phyloP scores from a whole-genome alignment of 768 basidiomycete genomes.

The Mycena vulgaris region DNA sequence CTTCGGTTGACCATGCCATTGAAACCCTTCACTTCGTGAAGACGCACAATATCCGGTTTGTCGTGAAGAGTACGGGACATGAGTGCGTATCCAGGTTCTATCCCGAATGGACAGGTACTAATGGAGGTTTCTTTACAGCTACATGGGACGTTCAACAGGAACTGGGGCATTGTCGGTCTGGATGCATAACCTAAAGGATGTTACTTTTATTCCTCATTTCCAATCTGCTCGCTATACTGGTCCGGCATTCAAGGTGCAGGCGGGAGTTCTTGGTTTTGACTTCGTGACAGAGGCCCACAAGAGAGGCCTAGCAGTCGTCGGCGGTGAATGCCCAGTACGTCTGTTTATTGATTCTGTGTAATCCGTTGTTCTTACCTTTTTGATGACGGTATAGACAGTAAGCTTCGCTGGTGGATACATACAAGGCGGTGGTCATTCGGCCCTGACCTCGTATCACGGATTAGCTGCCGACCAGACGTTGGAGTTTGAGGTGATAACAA shows the following conservation, averaged over 20 bases:
- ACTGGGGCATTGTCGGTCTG: slow-evolving; percentile 28
- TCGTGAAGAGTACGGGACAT: slow-evolving; percentile 40
- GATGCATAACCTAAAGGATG: slow-evolving; percentile 34
- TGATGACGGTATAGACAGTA: slow-evolving; percentile 45
- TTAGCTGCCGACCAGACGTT: slow-evolving; percentile 46
- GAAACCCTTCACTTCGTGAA: slow-evolving; percentile 35
- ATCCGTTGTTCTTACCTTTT: slow-evolving; percentile 10
- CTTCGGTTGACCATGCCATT: slow-evolving; percentile 1
- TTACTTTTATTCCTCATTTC: slow-evolving; percentile 24
- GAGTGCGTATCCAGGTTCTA: slow-evolving; percentile 23
- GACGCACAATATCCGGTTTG: slow-evolving; percentile 39
- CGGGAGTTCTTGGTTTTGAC: slow-evolving; percentile 28
- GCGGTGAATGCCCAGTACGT: slow-evolving; percentile 30
- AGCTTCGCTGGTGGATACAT: slow-evolving; percentile 57
- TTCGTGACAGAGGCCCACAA: slow-evolving; percentile 27
- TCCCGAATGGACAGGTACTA: slow-evolving; percentile 1
- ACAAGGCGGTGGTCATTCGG: slow-evolving; percentile 47
- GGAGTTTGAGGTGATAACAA: slow-evolving; percentile 58
- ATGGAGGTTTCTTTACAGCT: slow-evolving; percentile 25
- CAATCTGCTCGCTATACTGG: slow-evolving; percentile 27
- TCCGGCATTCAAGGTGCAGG: slow-evolving; percentile 28
- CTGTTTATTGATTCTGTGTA: slow-evolving; percentile 13
- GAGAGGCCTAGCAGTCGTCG: slow-evolving; percentile 28
- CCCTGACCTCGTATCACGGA: slow-evolving; percentile 36
- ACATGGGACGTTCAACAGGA: slow-evolving; percentile 33